A percentile compares a stretch with the other conserved stretches of the same genome.
These are phyloP conservation scores for Aspergillus sp. DNA, from an alignment of 2,329 filamentous ascomycete species.

Conservation along the genomic window DNA sequence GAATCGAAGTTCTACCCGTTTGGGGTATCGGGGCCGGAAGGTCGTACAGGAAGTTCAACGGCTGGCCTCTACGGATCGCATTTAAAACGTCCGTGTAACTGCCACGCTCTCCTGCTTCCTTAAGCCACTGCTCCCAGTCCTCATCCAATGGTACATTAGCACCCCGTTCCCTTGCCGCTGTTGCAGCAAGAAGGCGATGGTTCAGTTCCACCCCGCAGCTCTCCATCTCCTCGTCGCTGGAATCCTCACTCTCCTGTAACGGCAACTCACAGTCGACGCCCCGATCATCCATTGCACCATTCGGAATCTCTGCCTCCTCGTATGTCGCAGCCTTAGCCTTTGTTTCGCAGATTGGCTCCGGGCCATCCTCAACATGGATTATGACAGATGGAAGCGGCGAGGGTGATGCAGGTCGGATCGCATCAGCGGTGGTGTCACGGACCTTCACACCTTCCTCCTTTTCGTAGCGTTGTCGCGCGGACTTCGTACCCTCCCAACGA, in stretches of 20 bases:
- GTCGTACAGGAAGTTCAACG: constrained; percentile 32
- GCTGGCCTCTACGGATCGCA: constrained; percentile 38
- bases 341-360: constrained; percentile 23
- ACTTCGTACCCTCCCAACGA: constrained; percentile 57
- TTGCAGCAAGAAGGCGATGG: constrained; percentile 52
- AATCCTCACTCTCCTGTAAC: constrained; percentile 40
- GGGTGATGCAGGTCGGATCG: constrained; percentile 53
- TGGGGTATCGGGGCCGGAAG: constrained; percentile 20
- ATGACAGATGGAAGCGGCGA: constrained; percentile 31
- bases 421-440: constrained; percentile 61
- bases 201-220: constrained; percentile 55
- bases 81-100: constrained; percentile 42
- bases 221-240: constrained; percentile 48
- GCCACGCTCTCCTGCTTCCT: constrained; percentile 55
- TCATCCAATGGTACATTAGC: constrained; percentile 45
- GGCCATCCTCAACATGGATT: constrained; percentile 32
- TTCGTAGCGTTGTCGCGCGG: constrained; percentile 47
- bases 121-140: constrained; percentile 59
- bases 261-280: constrained; percentile 23
- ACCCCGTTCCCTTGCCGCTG: constrained; percentile 53
- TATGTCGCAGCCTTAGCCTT: constrained; percentile 22
- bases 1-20: constrained; percentile 18
- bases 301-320: constrained; percentile 24
- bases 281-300: constrained; percentile 25
- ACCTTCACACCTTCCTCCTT: constrained; percentile 60